Base-by-base conservation (phyloP, 208 protist genomes). In the Leishmania braziliensis region DNA sequence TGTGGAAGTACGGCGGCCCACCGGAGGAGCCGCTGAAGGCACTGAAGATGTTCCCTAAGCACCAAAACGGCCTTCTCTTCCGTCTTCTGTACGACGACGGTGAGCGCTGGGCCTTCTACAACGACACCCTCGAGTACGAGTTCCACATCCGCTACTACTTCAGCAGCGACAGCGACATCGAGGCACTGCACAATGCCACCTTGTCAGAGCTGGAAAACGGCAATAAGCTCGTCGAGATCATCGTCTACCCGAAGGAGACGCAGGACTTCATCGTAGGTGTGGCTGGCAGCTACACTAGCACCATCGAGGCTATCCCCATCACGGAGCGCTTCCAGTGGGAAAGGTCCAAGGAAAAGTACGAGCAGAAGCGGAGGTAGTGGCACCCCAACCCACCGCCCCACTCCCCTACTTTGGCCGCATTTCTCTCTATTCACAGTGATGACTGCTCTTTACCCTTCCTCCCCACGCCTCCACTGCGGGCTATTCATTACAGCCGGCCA, bases 81-180 rank as follows among this genome's bases (percentile, higher is more conserved):
- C 91, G 91, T 71, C 85, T 94, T 3, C 68, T 91, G 33, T 89
- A 92, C 86, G 85, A 90, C 72, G 82, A 89, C 71, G 87, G 87
- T 20, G 85, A 91, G 81, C 89, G 89, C 63, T 95, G 91, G 91
- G 88, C 84, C 39, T 94, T 94, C 68, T 94, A 94, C 78, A 94
- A 94, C 65, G 91, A 94, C 88, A 94, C 91, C 10, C 82, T 88
- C 53, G 88, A 93, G 82, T 95, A 93, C 79, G 89, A 95, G 75
- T 92, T 95, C 58, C 91, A 95, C 80, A 86, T 95, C 51, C 82
- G 79, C 70, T 95, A 92, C 81, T 89, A 84, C 75, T 95, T 95
- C 77, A 85, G 83, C 50, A 75, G 79, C 1, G 91, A 89, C 65
- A 92, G 86, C 75, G 81, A 93, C 26, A 88, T 95, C 63, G 85